Evolutionary conservation across 2,329 filamentous ascomycete species (phyloP).

Genomic region (Cladosporium cucumerinum): DNA sequence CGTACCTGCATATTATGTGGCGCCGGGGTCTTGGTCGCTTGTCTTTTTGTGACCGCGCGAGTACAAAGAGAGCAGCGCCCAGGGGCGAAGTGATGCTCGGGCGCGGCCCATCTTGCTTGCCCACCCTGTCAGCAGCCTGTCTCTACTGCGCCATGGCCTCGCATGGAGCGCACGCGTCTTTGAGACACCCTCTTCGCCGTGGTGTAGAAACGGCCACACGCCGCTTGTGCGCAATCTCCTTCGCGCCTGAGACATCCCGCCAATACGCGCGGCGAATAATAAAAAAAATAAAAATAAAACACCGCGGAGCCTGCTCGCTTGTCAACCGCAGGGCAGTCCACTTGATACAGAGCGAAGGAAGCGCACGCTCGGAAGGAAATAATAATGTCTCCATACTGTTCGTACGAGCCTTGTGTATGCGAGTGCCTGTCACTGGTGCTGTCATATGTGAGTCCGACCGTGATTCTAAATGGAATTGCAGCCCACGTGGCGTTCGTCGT

Average conservation of each 20-base stretch:
- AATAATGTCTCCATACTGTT: background rate
- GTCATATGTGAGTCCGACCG: background rate
- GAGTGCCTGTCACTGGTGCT: background rate
- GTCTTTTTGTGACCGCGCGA: background rate
- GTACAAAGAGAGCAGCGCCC: background rate
- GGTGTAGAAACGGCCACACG: background rate
- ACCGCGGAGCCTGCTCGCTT: slow-evolving; percentile 1
- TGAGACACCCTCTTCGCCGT: background rate
- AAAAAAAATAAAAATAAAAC: background rate
- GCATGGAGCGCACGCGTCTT: slow-evolving; percentile 2
- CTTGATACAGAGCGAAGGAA: background rate
- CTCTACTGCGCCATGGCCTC: background rate
- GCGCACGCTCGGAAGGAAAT: background rate
- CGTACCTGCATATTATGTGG: slow-evolving; percentile 3
- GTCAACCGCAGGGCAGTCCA: background rate
- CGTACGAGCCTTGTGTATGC: background rate
- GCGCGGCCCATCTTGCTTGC: background rate
- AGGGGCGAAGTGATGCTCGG: background rate
- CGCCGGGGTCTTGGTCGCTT: background rate
- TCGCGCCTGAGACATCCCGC: background rate
- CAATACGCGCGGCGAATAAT: background rate
- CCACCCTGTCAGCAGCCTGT: background rate
- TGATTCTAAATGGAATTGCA: background rate
- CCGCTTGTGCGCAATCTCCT: background rate
- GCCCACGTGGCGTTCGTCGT: slow-evolving; percentile 1